A percentile compares a stretch with the other conserved stretches of the same genome.
Conservation (phyloP, 768 basidiomycete genomes). For the Pleurotus eryngii region DNA sequence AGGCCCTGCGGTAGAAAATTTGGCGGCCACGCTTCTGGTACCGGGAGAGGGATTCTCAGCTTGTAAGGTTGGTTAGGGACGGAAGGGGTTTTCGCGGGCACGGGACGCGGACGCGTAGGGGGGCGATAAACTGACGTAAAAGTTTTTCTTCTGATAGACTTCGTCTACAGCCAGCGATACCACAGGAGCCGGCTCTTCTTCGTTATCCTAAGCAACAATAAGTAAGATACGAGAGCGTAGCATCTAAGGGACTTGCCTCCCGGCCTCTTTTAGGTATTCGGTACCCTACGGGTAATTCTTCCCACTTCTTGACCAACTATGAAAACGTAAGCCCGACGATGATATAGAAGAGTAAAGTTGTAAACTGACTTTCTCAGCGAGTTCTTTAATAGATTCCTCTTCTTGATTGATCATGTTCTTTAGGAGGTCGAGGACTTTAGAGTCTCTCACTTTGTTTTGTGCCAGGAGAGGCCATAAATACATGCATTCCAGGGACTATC, state of each 20-base stretch:
- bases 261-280: constrained; percentile 77
- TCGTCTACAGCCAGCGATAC: neutral
- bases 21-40: too few species aligned
- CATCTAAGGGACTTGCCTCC: constrained; percentile 18
- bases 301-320: constrained; percentile 82
- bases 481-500: constrained; percentile 65
- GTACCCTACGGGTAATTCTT: constrained; percentile 68
- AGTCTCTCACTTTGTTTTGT: constrained; percentile 90
- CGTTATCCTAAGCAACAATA: constrained; percentile 12
- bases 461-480: constrained; percentile 76
- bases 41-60: neutral
- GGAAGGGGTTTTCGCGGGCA: neutral
- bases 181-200: constrained; percentile 11
- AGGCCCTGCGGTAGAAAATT: too few species aligned
- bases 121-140: neutral
- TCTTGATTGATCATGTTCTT: constrained; percentile 48
- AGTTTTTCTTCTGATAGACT: neutral
- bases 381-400: constrained; percentile 45
- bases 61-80: neutral
- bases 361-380: constrained; percentile 62
- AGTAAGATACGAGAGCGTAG: neutral
- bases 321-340: neutral
- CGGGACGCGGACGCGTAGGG: neutral
- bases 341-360: too few species aligned
- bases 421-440: constrained; percentile 61